Evolutionary conservation across 345 rosid species (phyloP).

Genomic region (Bruguiera sexangula): DNA sequence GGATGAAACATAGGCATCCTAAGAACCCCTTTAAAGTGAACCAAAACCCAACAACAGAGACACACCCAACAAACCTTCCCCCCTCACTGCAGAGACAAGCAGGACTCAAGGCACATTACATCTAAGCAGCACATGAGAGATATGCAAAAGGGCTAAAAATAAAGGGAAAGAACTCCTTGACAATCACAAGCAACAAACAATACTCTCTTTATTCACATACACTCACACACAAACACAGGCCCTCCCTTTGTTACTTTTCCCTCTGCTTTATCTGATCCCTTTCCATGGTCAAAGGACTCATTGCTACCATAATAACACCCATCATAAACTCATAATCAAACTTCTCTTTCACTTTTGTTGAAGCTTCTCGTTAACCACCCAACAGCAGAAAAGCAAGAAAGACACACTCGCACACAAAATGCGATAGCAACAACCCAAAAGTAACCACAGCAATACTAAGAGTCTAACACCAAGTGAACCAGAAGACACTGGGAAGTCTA

Average conservation of each 20-base stretch:
- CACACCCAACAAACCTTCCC: constrained; percentile 3
- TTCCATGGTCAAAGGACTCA: constrained; percentile 45
- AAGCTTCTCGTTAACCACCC: constrained; percentile 22
- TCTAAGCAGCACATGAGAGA: constrained; percentile 21
- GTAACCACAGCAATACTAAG: neutral
- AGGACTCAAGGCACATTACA: constrained; percentile 34
- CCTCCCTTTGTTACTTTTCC: constrained; percentile 24
- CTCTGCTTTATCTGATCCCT: constrained; percentile 34
- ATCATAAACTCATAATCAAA: constrained; percentile 41
- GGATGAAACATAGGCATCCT: constrained; percentile 61
- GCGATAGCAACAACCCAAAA: neutral
- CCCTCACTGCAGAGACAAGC: constrained; percentile 24
- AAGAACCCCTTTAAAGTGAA: neutral
- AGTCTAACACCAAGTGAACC: neutral
- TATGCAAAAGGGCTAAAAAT: constrained; percentile 4
- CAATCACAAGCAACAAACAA: constrained; percentile 20
- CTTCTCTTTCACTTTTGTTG: constrained; percentile 30
- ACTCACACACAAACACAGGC: neutral
- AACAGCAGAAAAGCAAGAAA: neutral
- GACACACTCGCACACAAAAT: neutral
- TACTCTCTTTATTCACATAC: constrained; percentile 19
- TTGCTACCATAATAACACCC: constrained; percentile 29
- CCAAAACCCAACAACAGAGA: neutral
- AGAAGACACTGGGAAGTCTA: neutral
- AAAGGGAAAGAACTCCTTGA: constrained; percentile 16